Conservation (phyloP, 257 asterid genomes). For the Fraxinus cuspidata region DNA sequence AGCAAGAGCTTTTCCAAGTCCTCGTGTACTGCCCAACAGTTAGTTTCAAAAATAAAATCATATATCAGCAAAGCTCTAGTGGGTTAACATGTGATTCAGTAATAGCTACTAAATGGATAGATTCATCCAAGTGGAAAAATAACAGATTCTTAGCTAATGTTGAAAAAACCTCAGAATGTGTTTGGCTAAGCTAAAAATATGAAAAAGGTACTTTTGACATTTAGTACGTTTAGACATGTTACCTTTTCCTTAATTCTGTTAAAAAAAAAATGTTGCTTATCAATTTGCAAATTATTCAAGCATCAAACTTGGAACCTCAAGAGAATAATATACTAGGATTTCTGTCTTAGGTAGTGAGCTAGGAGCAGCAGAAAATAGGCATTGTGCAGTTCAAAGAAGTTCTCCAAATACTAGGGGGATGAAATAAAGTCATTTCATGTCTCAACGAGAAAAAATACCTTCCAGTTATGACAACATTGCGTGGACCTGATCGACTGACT, state of each 20-base stretch:
- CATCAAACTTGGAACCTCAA: slow-evolving; percentile 8
- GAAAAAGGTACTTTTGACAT: neutral
- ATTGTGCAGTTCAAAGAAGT: neutral
- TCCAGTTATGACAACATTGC: slow-evolving; percentile 94
- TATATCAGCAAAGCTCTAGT: neutral
- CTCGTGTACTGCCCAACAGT: slow-evolving; percentile 78
- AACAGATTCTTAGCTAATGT: neutral
- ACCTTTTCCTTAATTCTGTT: no score
- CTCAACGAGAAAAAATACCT: slow-evolving; percentile 48
- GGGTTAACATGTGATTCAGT: neutral
- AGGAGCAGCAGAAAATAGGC: neutral
- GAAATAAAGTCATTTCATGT: neutral
- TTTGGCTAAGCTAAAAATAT: neutral
- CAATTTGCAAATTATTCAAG: neutral
- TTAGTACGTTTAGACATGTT: neutral
- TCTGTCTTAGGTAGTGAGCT: neutral
- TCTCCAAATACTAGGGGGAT: neutral
- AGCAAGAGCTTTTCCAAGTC: slow-evolving; percentile 97
- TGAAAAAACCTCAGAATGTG: neutral
- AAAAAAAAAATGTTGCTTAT: neutral
- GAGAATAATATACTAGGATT: neutral
- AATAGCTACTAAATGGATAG: neutral
- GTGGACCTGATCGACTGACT: slow-evolving; percentile 93
- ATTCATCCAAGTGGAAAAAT: neutral
- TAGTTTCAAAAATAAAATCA: slow-evolving; percentile 22